Evolutionary conservation across 192 early-diverging fungal genomes (phyloP).

Genomic region (Allomyces javanicus): DNA sequence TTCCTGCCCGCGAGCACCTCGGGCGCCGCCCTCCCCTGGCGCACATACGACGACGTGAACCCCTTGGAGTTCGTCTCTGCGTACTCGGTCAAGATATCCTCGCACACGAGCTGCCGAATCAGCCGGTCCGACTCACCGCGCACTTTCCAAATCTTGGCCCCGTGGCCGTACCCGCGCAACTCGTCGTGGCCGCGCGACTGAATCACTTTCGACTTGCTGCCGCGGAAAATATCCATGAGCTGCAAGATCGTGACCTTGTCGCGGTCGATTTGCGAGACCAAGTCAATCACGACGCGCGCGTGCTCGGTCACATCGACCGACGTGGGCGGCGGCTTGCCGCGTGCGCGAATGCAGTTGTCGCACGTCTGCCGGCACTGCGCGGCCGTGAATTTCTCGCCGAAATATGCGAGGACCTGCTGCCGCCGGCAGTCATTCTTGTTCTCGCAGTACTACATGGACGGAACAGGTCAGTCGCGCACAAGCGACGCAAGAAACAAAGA

Average conservation of each 20-base stretch:
- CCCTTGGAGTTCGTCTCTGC: background rate
- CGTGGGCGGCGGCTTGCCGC: too few species aligned
- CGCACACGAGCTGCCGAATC: conserved; percentile 40
- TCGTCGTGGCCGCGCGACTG: conserved; percentile 23
- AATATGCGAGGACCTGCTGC: conserved; percentile 72
- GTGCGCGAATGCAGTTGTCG: conserved; percentile 50
- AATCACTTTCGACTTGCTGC: conserved; percentile 35
- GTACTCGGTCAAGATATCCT: conserved; percentile 42
- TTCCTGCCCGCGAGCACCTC: too few species aligned
- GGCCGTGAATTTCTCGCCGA: conserved; percentile 61
- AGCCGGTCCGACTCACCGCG: conserved; percentile 48
- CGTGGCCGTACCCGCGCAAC: conserved; percentile 32
- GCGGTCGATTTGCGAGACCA: conserved; percentile 20
- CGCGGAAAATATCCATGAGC: conserved; percentile 54
- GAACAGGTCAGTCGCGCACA: background rate
- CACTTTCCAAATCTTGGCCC: conserved; percentile 16
- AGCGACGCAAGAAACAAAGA: conserved; percentile 1
- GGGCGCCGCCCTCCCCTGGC: too few species aligned
- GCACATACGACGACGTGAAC: too few species aligned
- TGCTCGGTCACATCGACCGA: conserved; percentile 29
- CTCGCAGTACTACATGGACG: conserved; percentile 47
- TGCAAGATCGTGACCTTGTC: conserved; percentile 45
- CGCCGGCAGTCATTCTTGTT: conserved; percentile 71
- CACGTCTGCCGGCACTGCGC: conserved; percentile 53
- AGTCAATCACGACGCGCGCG: conserved; percentile 21